Percentiles rank a stretch among this genome's conserved stretches.
These are phyloP conservation scores for Pseudotulostoma volvatum DNA, from an alignment of 495 filamentous ascomycete species.

Conservation along the genomic window DNA sequence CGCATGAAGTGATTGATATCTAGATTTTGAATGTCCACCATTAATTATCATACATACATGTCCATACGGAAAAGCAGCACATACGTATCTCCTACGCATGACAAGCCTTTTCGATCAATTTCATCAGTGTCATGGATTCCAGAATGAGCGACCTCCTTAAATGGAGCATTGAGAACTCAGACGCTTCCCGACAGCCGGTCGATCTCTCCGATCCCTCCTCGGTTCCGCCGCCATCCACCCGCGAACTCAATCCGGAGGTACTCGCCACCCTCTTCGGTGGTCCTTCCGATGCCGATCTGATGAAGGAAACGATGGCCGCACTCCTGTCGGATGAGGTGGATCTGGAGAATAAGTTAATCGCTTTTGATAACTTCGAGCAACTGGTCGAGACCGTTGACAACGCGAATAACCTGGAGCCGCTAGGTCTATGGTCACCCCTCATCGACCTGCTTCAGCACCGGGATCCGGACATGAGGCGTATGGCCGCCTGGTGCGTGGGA, in stretches of 20 bases:
- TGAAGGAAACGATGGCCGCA: slow-evolving; percentile 65
- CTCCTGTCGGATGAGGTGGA: slow-evolving; percentile 45
- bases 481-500: slow-evolving; percentile 84
- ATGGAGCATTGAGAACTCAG: slow-evolving; percentile 82
- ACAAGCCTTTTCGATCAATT: background rate
- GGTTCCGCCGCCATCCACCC: slow-evolving; percentile 17
- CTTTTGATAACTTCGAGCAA: slow-evolving; percentile 94
- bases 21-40: too few species aligned
- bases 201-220: slow-evolving; percentile 22
- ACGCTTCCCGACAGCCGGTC: slow-evolving; percentile 17
- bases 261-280: slow-evolving; percentile 61
- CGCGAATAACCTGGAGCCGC: slow-evolving; percentile 70
- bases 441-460: slow-evolving; percentile 46
- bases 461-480: slow-evolving; percentile 54
- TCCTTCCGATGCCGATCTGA: slow-evolving; percentile 76
- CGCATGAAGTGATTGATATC: too few species aligned
- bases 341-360: slow-evolving; percentile 63
- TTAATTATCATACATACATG: too few species aligned
- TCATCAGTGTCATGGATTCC: slow-evolving; percentile 30
- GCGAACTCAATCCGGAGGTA: slow-evolving; percentile 42
- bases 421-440: slow-evolving; percentile 69
- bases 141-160: slow-evolving; percentile 67
- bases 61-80: too few species aligned
- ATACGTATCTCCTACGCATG: too few species aligned
- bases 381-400: slow-evolving; percentile 87